A percentile compares a stretch with the other conserved stretches of the same genome.
These are phyloP conservation scores for Carpinus fangiana DNA, from an alignment of 306 rosid species.

Conservation along the genomic window DNA sequence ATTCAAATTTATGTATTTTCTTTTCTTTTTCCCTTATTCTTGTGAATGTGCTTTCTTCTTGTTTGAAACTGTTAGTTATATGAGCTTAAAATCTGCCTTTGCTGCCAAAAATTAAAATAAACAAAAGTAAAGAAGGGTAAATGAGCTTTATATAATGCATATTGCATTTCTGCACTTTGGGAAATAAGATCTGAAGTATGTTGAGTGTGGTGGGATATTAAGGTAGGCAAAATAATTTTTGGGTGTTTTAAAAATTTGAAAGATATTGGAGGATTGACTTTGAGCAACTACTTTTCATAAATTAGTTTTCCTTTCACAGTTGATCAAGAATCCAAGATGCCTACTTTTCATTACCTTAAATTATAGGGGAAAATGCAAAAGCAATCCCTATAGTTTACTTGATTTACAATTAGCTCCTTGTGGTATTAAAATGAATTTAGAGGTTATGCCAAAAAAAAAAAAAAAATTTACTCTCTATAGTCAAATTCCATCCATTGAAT, in stretches of 20 bases:
- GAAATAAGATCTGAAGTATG: neutral
- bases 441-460: too few relatives aligned
- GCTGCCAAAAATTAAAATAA: neutral
- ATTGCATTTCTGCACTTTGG: neutral
- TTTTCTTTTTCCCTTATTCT: neutral
- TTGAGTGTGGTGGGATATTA: neutral
- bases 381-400: too few relatives aligned
- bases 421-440: too few relatives aligned
- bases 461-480: too few relatives aligned
- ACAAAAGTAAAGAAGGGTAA: neutral
- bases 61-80: neutral
- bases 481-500: too few relatives aligned
- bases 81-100: constrained; percentile 4
- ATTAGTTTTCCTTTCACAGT: neutral
- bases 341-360: neutral
- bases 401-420: too few relatives aligned
- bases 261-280: neutral
- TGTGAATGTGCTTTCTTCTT: neutral
- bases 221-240: neutral
- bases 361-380: too few relatives aligned
- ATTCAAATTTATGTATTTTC: neutral
- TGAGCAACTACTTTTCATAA: neutral
- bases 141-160: neutral
- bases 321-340: neutral
- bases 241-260: neutral